Evolutionary conservation across 2,329 filamentous ascomycete species (phyloP), one percentile per base, ranked within the genome.

Genomic region (Hymenoscyphus albidus): DNA sequence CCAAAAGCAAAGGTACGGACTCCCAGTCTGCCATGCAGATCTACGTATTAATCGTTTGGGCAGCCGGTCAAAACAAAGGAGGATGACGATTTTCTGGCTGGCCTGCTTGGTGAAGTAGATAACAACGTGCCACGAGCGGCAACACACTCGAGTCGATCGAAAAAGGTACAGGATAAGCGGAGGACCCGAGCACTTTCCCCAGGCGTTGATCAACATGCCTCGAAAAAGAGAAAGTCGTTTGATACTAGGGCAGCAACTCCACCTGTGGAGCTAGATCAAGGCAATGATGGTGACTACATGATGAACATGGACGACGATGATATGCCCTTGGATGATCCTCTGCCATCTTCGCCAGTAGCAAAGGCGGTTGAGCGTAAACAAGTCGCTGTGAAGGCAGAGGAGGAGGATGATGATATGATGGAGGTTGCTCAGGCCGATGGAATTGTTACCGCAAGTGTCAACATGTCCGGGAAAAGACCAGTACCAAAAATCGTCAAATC

Each of bases 71-170:
- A 90, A 72, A 96, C 92, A 5, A 89, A 93, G 71, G 94, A 92
- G 70, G 94, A 98, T 73, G 90, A 92, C 64, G 89, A 90, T 64
- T 99, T 98, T 78, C 85, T 99, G 78, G 85, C 87, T 18, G 87
- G 89, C 73, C 83, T 99, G 1, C 85, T 99, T 0, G 92, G 88
- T 66, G 92, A 97, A 77, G 91, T 99, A 63, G 92, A 97, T 74
- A 85, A 86, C 59, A 96, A 95, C 73, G 79, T 86, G 12, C 81
- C 88, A 35, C 83, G 84, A 62, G 73, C 76, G 80, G 86, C 86
- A 79, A 84, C 86, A n/a, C 83, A 84, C 65, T 72, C 77, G 39
- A 80, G 89, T 80, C 88, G 85, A 77, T 79, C 88, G 48, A 82
- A 93, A 69, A 90, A 91, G 76, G 89, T 88, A 16, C 88, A 89